Evolutionary conservation across 2,329 filamentous ascomycete genomes (phyloP), one percentile per base, ranked within the genome.

Genomic region (Mycosphaerella arachidis): DNA sequence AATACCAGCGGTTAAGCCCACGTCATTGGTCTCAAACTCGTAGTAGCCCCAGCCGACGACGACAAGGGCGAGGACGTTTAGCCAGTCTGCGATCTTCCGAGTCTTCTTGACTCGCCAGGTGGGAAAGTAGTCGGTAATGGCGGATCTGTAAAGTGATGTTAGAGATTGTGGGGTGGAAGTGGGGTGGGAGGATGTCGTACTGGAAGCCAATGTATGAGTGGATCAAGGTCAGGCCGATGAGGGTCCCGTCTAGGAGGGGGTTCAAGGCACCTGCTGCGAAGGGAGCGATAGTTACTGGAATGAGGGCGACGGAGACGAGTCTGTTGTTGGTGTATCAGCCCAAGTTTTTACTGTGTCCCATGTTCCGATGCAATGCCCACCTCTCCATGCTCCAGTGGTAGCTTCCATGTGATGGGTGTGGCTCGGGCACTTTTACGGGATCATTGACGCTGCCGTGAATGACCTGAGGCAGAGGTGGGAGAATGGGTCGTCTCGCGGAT

Each of bases 321-420:
- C 91, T 92, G 63, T 45, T 12, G 18, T 12, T 33, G 8, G 12
- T 3, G 37, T 12, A 50, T 63, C 46, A 64, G 58, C 53, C 52
- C 20, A 35, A 6, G 50, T 56, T 43, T 56, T n/a, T 20, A 40
- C 18, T 46, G 46, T 57, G 2, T 35, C 12, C 18, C 29, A 18
- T 52, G 48, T 48, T 2, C 18, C 27, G 18, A 27, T 40, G 43
- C 59, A 40, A 73, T n/a, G 20, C 55, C 40, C 31, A 85, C 83
- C 86, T 82, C 83, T 99, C 94, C 72, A 96, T 96, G 62, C 89
- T 90, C 94, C 94, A 99, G 84, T 99, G 94, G 82, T 97, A 99
- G 77, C 90, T 95, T 70, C 94, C 94, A 79, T 99, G 91, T 58
- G 86, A 81, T 46, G 93, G 86, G 68, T 84, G 85, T 56, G 90